phyloP scores from a whole-genome alignment of 2,329 filamentous ascomycete species.

The Aspergillus luchuensis region DNA sequence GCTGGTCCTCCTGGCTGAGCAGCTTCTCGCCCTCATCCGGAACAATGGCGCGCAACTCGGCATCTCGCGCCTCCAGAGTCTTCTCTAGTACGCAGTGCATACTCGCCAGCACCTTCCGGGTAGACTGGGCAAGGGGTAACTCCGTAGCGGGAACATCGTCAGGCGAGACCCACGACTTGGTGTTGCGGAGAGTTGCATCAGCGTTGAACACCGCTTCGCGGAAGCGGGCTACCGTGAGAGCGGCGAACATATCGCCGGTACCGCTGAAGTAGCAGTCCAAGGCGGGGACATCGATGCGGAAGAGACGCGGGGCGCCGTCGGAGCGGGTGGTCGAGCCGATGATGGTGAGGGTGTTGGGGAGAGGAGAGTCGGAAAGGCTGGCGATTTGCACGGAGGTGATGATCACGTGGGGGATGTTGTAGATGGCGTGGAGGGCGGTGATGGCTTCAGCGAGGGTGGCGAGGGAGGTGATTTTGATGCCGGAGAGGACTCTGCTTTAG shows the following conservation, averaged over 20 bases:
- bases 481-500: slow-evolving; percentile 70
- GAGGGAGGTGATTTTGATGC: slow-evolving; percentile 78
- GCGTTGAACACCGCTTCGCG: slow-evolving; percentile 71
- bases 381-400: slow-evolving; percentile 83
- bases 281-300: slow-evolving; percentile 81
- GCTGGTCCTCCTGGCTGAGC: slow-evolving; percentile 48
- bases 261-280: slow-evolving; percentile 95
- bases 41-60: slow-evolving; percentile 55
- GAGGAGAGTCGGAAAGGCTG: slow-evolving; percentile 48
- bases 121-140: slow-evolving; percentile 78
- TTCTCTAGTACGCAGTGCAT: slow-evolving; percentile 83
- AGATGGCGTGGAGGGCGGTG: slow-evolving; percentile 72
- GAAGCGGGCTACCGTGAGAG: slow-evolving; percentile 82
- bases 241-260: slow-evolving; percentile 98
- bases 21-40: slow-evolving; percentile 24
- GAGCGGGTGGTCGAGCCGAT: slow-evolving; percentile 73
- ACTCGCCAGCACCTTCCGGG: slow-evolving; percentile 83
- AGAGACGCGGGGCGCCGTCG: slow-evolving; percentile 71
- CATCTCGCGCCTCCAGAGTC: slow-evolving; percentile 67
- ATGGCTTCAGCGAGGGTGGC: slow-evolving; percentile 72
- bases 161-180: slow-evolving; percentile 71
- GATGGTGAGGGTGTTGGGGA: slow-evolving; percentile 61
- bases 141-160: slow-evolving; percentile 70
- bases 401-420: slow-evolving; percentile 81
- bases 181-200: slow-evolving; percentile 51